Evolutionary conservation across 2,329 filamentous ascomycete genomes (phyloP), one percentile per base, ranked within the genome.

Genomic region (Fusarium penzigii): DNA sequence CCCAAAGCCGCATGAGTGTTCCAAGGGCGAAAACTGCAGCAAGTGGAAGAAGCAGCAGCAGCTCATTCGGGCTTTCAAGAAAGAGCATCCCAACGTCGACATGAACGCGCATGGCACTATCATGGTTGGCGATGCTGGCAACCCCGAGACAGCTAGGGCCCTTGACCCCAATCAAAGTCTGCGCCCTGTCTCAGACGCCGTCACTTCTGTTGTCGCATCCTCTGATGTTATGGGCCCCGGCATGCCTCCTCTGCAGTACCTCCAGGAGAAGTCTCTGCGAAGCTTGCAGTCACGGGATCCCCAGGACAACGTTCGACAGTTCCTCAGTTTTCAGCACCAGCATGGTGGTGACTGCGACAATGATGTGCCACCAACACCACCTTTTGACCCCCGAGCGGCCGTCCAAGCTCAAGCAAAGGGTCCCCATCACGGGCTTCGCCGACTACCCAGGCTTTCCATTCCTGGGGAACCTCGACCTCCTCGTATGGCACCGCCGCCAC

Each of bases 301-400:
- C 6, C 92, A 95, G 70, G 92, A 97, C 73, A 96, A 93, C 63
- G 91, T 97, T 36, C 87, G 90, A 66, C 90, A 96, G 60, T 97
- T 96, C 72, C 81, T 97, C 48, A 84, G 84, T 66, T 92, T 96
- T 69, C 93, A 97, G 46, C 55, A 64, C 44, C 59, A 62, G 69
- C 87, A 89, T 38, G 58, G 69, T 68, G 79, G 82, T 49, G 57
- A 55, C 7, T 61, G 63, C 36, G 63, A 61, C 41, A 76, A 76
- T 55, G 82, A 87, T 48, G 81, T 88, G n/a, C 83, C 85, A 8
- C 83, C 83, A 9, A 87, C 87, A 8, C 87, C 89, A 14, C 86
- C 87, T 5, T 88, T 87, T 60, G 85, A 89, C 74, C 76, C 86
- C 62, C 50, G 50, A 20, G 79, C 82, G 13, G 64, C 73, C 50